Base-by-base conservation (phyloP, 108 stramenopile species). In the Asterionellopsis glacialis region DNA sequence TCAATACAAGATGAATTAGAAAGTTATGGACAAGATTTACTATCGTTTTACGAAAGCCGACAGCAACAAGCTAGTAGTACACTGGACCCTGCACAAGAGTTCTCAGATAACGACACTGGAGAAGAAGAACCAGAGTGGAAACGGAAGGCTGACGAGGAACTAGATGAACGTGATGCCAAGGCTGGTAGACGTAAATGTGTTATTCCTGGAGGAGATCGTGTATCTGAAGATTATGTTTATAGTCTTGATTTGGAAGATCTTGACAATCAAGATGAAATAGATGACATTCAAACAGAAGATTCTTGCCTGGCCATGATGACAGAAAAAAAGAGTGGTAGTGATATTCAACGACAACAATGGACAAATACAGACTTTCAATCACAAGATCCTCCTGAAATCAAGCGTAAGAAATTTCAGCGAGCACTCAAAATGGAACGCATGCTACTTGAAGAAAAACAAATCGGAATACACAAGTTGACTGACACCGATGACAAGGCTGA, bases 211-310 rank as follows among this genome's bases (percentile, higher is more conserved):
- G 80, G 76, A 22, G 73, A 68, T 43, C 49, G 67, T 49, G 48
- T 48, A 41, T 42, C 69, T 11, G 59, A 74, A 21, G 9, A 55
- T 13, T 43, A 25, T 38, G 56, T 72, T 14, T 60, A 69, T 38
- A 67, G 59, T 40, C 61, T 68, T 11, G 77, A 79, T 41, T 61
- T 76, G 4, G 80, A 81, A 38, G 80, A 81, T 57, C 43, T 76
- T 21, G 54, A 73, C 26, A 58, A 55, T 33, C 51, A 14, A 58
- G 52, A 39, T 44, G 45, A 25, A 69, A 57, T 12, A 40, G 48
- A 60, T 51, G 53, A 40, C 9, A 45, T 21, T 15, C 42, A 44
- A 41, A 57, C 41, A 57, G 40, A 57, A 33, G 38, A 57, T 5
- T 16, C 25, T 13, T 12, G 27, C 28, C 3, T 38, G 5, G 38